phyloP scores from a whole-genome alignment of 176 grass and related monocot genomes.

The Tillandsia fasciculata region DNA sequence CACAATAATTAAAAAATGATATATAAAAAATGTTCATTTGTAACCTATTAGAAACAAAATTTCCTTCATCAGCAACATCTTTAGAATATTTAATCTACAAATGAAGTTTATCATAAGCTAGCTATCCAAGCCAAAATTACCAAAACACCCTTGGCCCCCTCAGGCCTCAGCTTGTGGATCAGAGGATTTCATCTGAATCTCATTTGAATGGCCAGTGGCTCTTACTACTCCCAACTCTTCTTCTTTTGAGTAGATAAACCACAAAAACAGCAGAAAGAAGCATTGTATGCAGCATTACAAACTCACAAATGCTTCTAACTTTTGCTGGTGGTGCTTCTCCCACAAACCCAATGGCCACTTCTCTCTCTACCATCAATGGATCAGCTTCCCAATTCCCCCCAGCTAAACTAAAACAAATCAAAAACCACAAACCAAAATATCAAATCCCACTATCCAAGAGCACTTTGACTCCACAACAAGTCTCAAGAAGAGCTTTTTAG shows the following conservation, averaged over 20 bases:
- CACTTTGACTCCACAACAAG: not conserved
- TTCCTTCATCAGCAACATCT: too few relatives aligned
- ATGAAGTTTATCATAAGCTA: too few relatives aligned
- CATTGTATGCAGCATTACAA: not conserved
- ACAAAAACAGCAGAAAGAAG: not conserved
- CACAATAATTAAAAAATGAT: too few relatives aligned
- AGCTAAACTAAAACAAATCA: not conserved
- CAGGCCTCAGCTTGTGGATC: not conserved
- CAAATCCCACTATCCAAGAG: not conserved
- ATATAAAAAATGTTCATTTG: too few relatives aligned
- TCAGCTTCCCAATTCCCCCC: constrained; percentile 22
- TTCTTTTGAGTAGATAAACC: not conserved
- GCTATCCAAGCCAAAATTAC: not conserved
- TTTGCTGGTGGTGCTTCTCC: not conserved
- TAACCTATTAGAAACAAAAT: too few relatives aligned
- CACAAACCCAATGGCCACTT: constrained; percentile 24
- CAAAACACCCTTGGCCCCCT: not conserved
- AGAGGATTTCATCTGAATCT: constrained; percentile 11
- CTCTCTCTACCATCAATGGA: constrained; percentile 24
- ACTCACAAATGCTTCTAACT: not conserved
- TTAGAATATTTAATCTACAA: too few relatives aligned
- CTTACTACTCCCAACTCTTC: not conserved
- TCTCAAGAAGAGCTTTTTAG: constrained; percentile 30
- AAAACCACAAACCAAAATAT: not conserved
- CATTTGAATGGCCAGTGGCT: constrained; percentile 15